phyloP scores from a whole-genome alignment of 495 filamentous ascomycete genomes.

The Hypomontagnella monticulosa region DNA sequence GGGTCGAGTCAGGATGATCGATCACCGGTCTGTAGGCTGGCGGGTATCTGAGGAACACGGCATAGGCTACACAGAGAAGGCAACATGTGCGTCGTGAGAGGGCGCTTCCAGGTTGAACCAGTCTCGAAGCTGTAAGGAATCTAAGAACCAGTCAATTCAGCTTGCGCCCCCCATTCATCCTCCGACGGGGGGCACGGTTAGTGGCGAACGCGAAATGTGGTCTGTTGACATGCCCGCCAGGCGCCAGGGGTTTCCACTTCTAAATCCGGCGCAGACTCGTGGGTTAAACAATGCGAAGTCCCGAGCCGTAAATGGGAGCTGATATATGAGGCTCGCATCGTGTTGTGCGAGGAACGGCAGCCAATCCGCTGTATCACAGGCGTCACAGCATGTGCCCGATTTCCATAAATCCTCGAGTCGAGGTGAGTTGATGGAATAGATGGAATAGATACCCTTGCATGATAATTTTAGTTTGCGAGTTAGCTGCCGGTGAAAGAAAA shows the following conservation, averaged over 20 bases:
- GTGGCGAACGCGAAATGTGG: conserved; percentile 24
- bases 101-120: conserved; percentile 3
- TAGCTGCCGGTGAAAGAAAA: conserved; percentile 43
- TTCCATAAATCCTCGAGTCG: conserved; percentile 11
- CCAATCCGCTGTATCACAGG: conserved; percentile 21
- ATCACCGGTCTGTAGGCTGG: conserved; percentile 13
- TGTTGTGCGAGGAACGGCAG: conserved; percentile 12
- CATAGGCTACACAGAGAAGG: conserved; percentile 18
- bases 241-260: not conserved
- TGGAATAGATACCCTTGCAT: conserved; percentile 34
- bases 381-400: conserved; percentile 29
- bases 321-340: conserved; percentile 30
- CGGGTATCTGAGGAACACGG: conserved; percentile 29
- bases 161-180: conserved; percentile 20
- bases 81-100: conserved; percentile 9
- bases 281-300: not conserved
- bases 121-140: conserved; percentile 10
- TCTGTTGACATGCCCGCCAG: conserved; percentile 12
- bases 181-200: conserved; percentile 11
- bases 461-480: conserved; percentile 39
- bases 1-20: conserved; percentile 8
- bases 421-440: conserved; percentile 15
- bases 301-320: conserved; percentile 16
- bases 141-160: conserved; percentile 20
- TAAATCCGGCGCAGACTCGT: not conserved